Evolutionary conservation across 768 basidiomycete species (phyloP).

Genomic region (Lenzites betulinus): DNA sequence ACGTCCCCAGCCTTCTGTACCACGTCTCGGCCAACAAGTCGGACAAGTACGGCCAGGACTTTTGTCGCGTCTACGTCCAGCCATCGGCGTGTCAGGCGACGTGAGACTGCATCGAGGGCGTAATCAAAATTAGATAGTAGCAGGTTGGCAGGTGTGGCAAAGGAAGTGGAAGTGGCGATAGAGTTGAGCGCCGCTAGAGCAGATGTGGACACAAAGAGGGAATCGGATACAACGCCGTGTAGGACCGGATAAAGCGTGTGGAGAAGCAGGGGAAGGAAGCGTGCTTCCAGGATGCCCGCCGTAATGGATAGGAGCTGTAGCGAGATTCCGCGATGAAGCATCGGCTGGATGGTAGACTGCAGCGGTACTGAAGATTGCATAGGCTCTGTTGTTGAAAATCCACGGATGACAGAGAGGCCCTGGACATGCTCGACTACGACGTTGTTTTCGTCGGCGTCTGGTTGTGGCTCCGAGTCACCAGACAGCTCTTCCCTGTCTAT

Average conservation of each 20-base stretch:
- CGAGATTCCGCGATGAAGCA: conserved; percentile 69
- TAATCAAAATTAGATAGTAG: conserved; percentile 97
- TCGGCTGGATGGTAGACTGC: conserved; percentile 46
- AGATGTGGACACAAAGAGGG: conserved; percentile 68
- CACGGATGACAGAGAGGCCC: conserved; percentile 65
- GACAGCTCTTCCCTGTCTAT: conserved; percentile 34
- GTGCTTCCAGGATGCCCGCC: conserved; percentile 69
- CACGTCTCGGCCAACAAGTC: conserved; percentile 83
- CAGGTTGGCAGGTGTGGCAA: conserved; percentile 87
- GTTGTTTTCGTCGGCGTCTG: conserved; percentile 37
- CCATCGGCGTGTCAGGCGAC: conserved; percentile 76
- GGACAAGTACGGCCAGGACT: conserved; percentile 82
- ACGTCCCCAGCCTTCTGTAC: conserved; percentile 91
- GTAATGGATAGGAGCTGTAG: conserved; percentile 76
- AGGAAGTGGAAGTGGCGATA: conserved; percentile 74
- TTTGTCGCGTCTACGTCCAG: conserved; percentile 88
- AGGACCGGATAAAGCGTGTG: conserved; percentile 84
- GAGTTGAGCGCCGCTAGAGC: conserved; percentile 72
- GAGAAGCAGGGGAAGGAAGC: conserved; percentile 74
- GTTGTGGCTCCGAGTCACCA: conserved; percentile 23
- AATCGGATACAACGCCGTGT: conserved; percentile 78
- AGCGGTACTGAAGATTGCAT: conserved; percentile 22
- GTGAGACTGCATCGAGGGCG: conserved; percentile 86
- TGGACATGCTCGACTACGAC: conserved; percentile 60
- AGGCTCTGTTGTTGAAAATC: conserved; percentile 23